Conservation (phyloP, 2,329 filamentous ascomycete species). For the Fusarium napiforme region DNA sequence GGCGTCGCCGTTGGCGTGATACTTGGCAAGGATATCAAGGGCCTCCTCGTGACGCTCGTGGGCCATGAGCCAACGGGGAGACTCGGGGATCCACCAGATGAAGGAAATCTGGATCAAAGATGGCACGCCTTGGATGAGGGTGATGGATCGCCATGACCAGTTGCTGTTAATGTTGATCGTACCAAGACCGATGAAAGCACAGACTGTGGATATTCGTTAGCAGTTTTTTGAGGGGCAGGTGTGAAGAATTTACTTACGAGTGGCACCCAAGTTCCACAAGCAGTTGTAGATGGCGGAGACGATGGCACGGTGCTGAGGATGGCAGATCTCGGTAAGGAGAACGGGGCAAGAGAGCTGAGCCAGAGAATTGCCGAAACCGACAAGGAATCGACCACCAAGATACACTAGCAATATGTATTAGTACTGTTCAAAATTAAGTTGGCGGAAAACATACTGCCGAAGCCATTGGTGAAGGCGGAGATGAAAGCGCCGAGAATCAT, state of each 20-base stretch:
- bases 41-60: constrained; percentile 72
- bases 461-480: constrained; percentile 55
- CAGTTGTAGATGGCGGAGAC: constrained; percentile 76
- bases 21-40: constrained; percentile 67
- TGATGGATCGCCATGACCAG: constrained; percentile 76
- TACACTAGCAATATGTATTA: constrained; percentile 22
- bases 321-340: constrained; percentile 73
- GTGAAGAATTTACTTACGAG: constrained; percentile 42
- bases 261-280: constrained; percentile 70
- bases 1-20: constrained; percentile 70
- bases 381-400: constrained; percentile 52
- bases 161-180: constrained; percentile 66
- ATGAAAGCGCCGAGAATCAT: constrained; percentile 59
- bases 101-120: constrained; percentile 71
- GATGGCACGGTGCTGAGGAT: constrained; percentile 74
- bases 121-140: constrained; percentile 70
- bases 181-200: constrained; percentile 72
- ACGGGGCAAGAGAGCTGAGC: constrained; percentile 72
- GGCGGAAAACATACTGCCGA: constrained; percentile 54
- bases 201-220: constrained; percentile 47
- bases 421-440: too few species aligned
- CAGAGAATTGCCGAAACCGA: constrained; percentile 74
- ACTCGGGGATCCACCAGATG: constrained; percentile 75
- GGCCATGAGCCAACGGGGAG: constrained; percentile 71
- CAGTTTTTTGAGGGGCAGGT: neutral